Percentiles rank a stretch among this genome's conserved stretches.
phyloP scores from a whole-genome alignment of 305 asterid species.

The Rubia peregrina region DNA sequence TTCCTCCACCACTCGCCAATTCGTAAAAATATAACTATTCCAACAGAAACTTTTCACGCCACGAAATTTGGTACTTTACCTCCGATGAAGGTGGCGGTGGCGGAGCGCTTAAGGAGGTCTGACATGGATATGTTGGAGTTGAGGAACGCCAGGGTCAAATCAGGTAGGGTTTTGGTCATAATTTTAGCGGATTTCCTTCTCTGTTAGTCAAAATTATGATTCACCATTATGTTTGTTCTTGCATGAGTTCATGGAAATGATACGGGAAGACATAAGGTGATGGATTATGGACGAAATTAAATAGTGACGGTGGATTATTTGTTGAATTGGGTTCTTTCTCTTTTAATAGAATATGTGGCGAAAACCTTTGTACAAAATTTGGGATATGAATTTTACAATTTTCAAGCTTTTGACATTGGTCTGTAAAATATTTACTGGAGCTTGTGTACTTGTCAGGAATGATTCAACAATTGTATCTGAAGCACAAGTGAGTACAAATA shows the following conservation, averaged over 20 bases:
- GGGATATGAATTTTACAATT: neutral
- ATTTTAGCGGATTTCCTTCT: slow-evolving; percentile 23
- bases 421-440: too few species aligned
- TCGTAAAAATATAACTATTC: neutral
- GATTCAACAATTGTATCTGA: too few species aligned
- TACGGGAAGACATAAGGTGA: slow-evolving; percentile 34
- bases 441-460: too few species aligned
- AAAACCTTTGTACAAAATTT: neutral
- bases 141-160: slow-evolving; percentile 19
- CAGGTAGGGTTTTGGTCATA: slow-evolving; percentile 21
- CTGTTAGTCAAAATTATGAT: neutral
- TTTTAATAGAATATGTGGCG: neutral
- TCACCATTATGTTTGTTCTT: neutral
- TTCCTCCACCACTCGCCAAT: neutral
- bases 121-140: slow-evolving; percentile 6
- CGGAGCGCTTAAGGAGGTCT: slow-evolving; percentile 57
- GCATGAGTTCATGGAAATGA: slow-evolving; percentile 61
- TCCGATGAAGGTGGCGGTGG: slow-evolving; percentile 14
- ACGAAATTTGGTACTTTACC: neutral
- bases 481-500: too few species aligned
- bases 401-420: neutral
- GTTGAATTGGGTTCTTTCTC: neutral
- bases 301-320: slow-evolving; percentile 3
- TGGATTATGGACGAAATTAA: slow-evolving; percentile 32
- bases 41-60: neutral